A percentile compares a stretch with the other conserved stretches of the same genome.
phyloP scores from a whole-genome alignment of 768 basidiomycete species.

The Suillus tomentosus region DNA sequence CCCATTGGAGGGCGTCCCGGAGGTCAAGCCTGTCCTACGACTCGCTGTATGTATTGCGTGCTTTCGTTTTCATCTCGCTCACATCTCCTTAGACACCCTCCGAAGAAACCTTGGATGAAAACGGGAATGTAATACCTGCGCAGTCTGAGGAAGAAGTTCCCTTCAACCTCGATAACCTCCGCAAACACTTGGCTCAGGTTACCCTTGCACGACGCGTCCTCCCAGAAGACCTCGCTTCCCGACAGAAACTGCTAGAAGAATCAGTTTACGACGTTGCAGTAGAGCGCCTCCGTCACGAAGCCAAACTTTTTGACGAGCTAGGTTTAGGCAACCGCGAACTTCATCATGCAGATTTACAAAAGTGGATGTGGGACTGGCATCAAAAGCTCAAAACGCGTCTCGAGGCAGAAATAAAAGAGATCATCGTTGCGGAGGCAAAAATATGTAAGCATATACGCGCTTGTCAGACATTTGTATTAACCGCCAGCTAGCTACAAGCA shows the following conservation, averaged over 20 bases:
- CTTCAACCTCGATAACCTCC: constrained; percentile 74
- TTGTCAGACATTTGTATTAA: neutral
- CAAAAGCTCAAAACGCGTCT: constrained; percentile 53
- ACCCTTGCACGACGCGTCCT: constrained; percentile 63
- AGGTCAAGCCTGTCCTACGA: constrained; percentile 60
- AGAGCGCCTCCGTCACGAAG: constrained; percentile 66
- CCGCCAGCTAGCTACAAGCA: constrained; percentile 3
- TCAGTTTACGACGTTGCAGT: constrained; percentile 85
- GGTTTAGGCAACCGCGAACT: constrained; percentile 52
- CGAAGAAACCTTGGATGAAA: constrained; percentile 22
- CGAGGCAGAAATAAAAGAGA: constrained; percentile 49
- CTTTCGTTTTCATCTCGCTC: neutral
- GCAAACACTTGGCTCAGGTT: constrained; percentile 67
- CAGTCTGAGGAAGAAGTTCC: constrained; percentile 47
- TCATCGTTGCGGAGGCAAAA: constrained; percentile 41
- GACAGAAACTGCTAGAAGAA: constrained; percentile 82
- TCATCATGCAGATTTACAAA: constrained; percentile 54
- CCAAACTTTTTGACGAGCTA: constrained; percentile 56
- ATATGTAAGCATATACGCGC: constrained; percentile 20
- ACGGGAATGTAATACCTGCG: constrained; percentile 26
- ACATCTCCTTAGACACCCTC: constrained; percentile 19
- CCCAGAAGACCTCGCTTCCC: constrained; percentile 64
- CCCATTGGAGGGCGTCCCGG: constrained; percentile 54
- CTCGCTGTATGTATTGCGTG: constrained; percentile 37
- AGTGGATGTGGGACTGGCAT: constrained; percentile 92